phyloP scores from a whole-genome alignment of 164 flowering plant species.

The Vitis riparia region DNA sequence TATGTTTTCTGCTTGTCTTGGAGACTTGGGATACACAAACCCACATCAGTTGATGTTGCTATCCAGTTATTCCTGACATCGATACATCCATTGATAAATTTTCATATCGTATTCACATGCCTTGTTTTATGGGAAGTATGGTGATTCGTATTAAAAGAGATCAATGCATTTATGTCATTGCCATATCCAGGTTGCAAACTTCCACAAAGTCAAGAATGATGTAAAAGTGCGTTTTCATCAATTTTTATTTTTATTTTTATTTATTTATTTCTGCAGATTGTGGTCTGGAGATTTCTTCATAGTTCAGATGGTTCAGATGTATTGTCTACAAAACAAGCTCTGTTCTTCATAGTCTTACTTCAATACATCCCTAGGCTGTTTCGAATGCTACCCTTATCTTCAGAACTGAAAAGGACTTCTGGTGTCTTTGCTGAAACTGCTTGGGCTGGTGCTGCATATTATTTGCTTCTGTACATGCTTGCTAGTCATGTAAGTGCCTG shows the following conservation, averaged over 20 bases:
- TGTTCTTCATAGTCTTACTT: slow-evolving; percentile 68
- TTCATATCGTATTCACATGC: background rate
- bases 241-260: slow-evolving; percentile 1
- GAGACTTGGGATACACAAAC: no score
- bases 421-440: slow-evolving; percentile 98
- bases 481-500: slow-evolving; percentile 87
- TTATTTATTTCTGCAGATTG: slow-evolving; percentile 51
- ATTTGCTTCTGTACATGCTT: slow-evolving; percentile 91
- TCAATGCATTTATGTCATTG: background rate
- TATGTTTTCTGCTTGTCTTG: no score
- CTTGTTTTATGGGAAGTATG: background rate
- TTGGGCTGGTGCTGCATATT: slow-evolving; percentile 98
- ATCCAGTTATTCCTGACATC: no score
- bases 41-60: no score
- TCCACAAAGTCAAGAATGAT: background rate
- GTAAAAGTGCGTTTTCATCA: background rate
- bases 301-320: slow-evolving; percentile 74
- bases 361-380: slow-evolving; percentile 85
- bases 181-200: background rate
- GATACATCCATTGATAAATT: background rate
- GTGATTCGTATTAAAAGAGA: background rate
- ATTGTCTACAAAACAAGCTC: slow-evolving; percentile 70
- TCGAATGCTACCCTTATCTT: slow-evolving; percentile 67
- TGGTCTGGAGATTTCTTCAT: slow-evolving; percentile 76
- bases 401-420: slow-evolving; percentile 88